Evolutionary conservation across 2,329 filamentous ascomycete species (phyloP).

Genomic region (Diaporthe sp.): DNA sequence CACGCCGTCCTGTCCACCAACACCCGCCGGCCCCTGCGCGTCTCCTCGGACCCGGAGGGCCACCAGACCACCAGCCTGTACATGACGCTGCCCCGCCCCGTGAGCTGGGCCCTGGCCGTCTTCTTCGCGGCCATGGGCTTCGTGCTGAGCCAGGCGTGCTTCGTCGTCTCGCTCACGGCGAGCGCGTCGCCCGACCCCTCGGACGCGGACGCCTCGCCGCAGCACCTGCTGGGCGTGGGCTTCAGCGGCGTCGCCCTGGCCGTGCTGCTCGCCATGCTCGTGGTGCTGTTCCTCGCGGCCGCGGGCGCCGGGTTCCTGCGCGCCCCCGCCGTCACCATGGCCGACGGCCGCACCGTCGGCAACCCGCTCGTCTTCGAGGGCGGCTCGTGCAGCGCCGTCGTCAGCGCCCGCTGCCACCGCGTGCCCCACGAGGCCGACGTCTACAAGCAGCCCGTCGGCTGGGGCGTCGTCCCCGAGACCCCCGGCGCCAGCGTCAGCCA

Average conservation of each 20-base stretch:
- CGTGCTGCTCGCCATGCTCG: constrained; percentile 57
- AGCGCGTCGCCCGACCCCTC: constrained; percentile 29
- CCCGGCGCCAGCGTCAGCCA: constrained; percentile 57
- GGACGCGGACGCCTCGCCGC: constrained; percentile 35
- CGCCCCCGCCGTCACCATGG: constrained; percentile 52
- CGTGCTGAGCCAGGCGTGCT: constrained; percentile 61
- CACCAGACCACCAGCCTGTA: constrained; percentile 62
- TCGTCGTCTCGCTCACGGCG: constrained; percentile 47
- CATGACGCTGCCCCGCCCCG: constrained; percentile 63
- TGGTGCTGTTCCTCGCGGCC: constrained; percentile 52
- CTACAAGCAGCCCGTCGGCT: constrained; percentile 56
- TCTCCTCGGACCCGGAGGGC: constrained; percentile 60
- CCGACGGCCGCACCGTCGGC: constrained; percentile 54
- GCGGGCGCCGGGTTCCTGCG: constrained; percentile 57
- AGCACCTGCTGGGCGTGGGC: constrained; percentile 52
- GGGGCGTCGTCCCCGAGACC: constrained; percentile 61
- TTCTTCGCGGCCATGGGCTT: constrained; percentile 61
- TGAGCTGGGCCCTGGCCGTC: constrained; percentile 60
- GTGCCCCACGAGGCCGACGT: constrained; percentile 50
- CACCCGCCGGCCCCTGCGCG: constrained; percentile 55
- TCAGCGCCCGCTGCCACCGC: constrained; percentile 64
- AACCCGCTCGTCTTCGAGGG: constrained; percentile 64
- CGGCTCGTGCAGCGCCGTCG: constrained; percentile 66
- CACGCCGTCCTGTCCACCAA: constrained; percentile 50
- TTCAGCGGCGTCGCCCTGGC: constrained; percentile 61